Base-by-base conservation (phyloP, 768 basidiomycete genomes). In the Kwoniella pini region DNA sequence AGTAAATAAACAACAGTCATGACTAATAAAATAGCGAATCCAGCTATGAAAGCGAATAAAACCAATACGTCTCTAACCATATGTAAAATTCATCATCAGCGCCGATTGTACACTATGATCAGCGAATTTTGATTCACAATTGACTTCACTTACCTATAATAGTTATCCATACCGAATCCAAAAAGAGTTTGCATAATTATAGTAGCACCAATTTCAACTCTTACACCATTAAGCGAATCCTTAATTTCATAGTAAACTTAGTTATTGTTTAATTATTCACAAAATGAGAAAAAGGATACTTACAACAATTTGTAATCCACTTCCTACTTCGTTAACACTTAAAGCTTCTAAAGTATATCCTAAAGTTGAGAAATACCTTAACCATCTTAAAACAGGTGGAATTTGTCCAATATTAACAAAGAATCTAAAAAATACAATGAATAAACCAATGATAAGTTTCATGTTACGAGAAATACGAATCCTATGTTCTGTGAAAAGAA, bases 121-220 rank as follows among this genome's bases (percentile, higher is more conserved):
- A n/a, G n/a, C n/a, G n/a, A n/a, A n/a, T n/a, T n/a, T n/a, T n/a
- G n/a, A n/a, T n/a, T n/a, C n/a, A n/a, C n/a, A 6, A 42, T 17
- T 12, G 19, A 9, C 3, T 9, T 9, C 9, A 27, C 77, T 59
- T 52, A 76, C 77, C 92, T 82, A 74, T 95, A 96, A 75, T 94
- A 97, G 65, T 88, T 87, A 64, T 85, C 84, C 50, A 81, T 68
- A 17, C 85, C 85, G 71, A 97, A 97, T 0, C 93, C 94, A 73
- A 96, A 98, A 21, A 96, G 82, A 85, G 88, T 74, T 63, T 89
- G 81, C 93, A 97, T 90, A 71, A 97, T 94, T 64, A 94, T 74
- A 49, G 81, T 81, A 0, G 93, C 94, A 2, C 88, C 89, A 50
- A 95, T 82, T 49, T 85, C 77, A 38, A 97, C 84, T 0, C 89